Percentiles rank a stretch among this genome's conserved stretches.
These are phyloP conservation scores for Neonothopanus nambi DNA, from an alignment of 1,284 basidiomycete genomes.

Conservation along the genomic window DNA sequence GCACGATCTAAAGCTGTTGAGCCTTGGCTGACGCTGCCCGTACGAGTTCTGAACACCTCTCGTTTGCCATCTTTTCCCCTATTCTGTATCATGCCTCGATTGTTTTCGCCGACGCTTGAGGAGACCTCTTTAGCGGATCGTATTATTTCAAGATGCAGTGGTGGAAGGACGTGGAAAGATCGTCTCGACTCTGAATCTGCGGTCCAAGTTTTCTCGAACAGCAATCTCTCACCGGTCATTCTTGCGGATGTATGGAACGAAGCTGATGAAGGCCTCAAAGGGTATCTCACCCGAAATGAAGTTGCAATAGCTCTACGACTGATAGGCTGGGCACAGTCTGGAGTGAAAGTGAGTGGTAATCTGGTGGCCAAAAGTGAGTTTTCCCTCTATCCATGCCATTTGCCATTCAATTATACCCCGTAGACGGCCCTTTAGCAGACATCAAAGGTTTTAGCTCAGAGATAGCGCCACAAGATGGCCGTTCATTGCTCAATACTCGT, in stretches of 20 bases:
- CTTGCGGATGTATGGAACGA: conserved; percentile 66
- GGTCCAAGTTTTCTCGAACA: conserved; percentile 42
- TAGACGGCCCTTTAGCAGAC: conserved; percentile 52
- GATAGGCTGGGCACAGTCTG: conserved; percentile 61
- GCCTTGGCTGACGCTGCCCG: too few relatives aligned
- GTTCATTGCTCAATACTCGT: conserved; percentile 2
- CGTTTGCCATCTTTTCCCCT: too few relatives aligned
- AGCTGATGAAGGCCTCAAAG: conserved; percentile 58
- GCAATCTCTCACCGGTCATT: conserved; percentile 40
- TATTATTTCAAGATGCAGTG: conserved; percentile 2
- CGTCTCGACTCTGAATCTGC: conserved; percentile 34
- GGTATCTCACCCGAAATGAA: conserved; percentile 51
- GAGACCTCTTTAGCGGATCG: conserved; percentile 6
- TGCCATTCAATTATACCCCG: conserved; percentile 15
- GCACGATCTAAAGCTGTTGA: too few relatives aligned
- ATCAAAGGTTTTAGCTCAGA: conserved; percentile 45
- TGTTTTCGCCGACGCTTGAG: conserved; percentile 3
- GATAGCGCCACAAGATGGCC: conserved; percentile 16
- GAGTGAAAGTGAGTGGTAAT: conserved; percentile 36
- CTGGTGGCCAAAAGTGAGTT: conserved; percentile 30
- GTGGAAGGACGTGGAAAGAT: conserved; percentile 1
- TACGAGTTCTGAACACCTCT: too few relatives aligned
- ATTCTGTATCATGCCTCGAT: background rate
- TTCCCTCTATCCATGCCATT: conserved; percentile 19
- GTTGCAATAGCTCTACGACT: conserved; percentile 57